These are phyloP conservation scores for Alternaria sp. DNA, from an alignment of 2,329 filamentous ascomycete genomes.

Conservation along the genomic window DNA sequence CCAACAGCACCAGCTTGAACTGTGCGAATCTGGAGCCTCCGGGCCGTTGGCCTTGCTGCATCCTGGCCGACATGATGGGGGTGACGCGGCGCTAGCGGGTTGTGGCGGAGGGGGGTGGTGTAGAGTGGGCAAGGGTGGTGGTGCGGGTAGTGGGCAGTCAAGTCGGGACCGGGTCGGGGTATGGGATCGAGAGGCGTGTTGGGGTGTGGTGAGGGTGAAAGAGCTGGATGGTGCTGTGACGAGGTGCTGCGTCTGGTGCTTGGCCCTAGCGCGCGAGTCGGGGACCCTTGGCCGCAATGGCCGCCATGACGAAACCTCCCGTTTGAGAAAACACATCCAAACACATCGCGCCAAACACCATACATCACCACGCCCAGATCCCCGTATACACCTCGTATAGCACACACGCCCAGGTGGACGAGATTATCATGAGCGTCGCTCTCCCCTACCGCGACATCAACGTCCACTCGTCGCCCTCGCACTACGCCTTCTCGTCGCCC, in stretches of 20 bases:
- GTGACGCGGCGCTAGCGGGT: constrained; percentile 31
- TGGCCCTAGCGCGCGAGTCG: constrained; percentile 12
- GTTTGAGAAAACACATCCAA: constrained; percentile 2
- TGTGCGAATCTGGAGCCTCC: constrained; percentile 85
- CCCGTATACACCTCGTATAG: not conserved
- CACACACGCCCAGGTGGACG: not conserved
- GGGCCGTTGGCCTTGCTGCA: constrained; percentile 71
- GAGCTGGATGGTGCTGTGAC: constrained; percentile 18
- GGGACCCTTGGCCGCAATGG: constrained; percentile 14
- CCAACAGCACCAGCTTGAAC: constrained; percentile 97
- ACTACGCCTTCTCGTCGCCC: constrained; percentile 96
- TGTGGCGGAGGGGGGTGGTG: constrained; percentile 7
- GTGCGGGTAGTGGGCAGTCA: not conserved
- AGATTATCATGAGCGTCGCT: constrained; percentile 56
- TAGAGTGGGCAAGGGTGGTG: not conserved
- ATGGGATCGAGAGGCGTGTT: not conserved
- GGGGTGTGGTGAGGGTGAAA: constrained; percentile 15
- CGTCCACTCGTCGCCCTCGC: constrained; percentile 86
- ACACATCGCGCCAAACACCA: constrained; percentile 2
- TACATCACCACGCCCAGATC: not conserved
- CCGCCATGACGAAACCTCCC: constrained; percentile 27
- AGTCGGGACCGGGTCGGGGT: constrained; percentile 3
- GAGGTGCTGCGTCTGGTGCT: constrained; percentile 18
- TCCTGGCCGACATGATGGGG: constrained; percentile 79
- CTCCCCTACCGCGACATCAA: constrained; percentile 96